Evolutionary conservation across 2,329 filamentous ascomycete species (phyloP).

Genomic region (Diaporthe australafricana): DNA sequence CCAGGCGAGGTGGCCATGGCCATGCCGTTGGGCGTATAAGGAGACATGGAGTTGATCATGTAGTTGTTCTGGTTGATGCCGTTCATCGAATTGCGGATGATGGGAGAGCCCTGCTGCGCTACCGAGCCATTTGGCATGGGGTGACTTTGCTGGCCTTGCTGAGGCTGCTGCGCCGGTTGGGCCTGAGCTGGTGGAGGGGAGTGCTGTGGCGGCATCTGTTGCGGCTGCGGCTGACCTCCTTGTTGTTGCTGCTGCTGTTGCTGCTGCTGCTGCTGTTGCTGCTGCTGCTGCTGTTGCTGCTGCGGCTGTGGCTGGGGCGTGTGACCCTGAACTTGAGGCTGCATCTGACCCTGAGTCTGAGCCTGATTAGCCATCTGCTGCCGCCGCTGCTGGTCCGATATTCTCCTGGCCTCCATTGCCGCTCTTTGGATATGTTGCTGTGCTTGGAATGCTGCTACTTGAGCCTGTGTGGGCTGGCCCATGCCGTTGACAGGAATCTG

Average conservation of each 20-base stretch:
- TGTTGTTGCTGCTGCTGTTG: constrained; percentile 52
- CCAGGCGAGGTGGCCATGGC: constrained; percentile 58
- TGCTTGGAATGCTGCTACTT: constrained; percentile 70
- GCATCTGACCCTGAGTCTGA: constrained; percentile 47
- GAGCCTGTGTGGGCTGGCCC: constrained; percentile 66
- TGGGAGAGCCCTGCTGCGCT: constrained; percentile 32
- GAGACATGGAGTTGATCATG: constrained; percentile 63
- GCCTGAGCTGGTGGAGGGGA: constrained; percentile 44
- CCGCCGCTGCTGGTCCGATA: constrained; percentile 72
- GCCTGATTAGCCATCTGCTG: constrained; percentile 37
- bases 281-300: constrained; percentile 45
- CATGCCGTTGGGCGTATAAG: constrained; percentile 56
- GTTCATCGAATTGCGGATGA: constrained; percentile 51
- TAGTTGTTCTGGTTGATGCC: constrained; percentile 64
- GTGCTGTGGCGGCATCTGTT: constrained; percentile 44
- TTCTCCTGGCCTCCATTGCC: constrained; percentile 73
- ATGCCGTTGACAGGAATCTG: constrained; percentile 70
- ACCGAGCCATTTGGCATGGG: constrained; percentile 42
- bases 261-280: constrained; percentile 44
- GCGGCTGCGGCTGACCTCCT: constrained; percentile 50
- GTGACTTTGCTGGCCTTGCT: constrained; percentile 52
- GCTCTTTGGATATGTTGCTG: constrained; percentile 71
- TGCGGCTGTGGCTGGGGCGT: constrained; percentile 51
- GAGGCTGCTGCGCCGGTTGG: constrained; percentile 47
- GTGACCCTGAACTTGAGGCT: constrained; percentile 52